Conservation (phyloP, 2,329 filamentous ascomycete genomes). For the Phoma sp. region DNA sequence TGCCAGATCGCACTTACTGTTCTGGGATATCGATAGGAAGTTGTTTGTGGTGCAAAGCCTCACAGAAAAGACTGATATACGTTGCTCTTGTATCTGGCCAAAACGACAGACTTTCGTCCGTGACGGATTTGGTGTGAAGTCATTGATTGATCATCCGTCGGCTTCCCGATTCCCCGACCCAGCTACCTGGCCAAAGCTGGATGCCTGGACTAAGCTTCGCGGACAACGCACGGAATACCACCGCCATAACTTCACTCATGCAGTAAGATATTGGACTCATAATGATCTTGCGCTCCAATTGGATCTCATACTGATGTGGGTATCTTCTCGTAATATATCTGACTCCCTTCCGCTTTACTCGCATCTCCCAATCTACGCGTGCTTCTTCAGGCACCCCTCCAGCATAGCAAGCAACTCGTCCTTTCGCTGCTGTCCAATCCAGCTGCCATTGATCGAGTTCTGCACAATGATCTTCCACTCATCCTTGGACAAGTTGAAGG, state of each 20-base stretch:
- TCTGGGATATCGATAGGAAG: neutral
- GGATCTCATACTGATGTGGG: conserved; percentile 5
- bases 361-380: conserved; percentile 1
- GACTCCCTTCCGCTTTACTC: neutral
- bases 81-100: neutral
- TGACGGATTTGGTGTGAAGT: too few relatives aligned
- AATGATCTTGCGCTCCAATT: neutral
- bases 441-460: conserved; percentile 71
- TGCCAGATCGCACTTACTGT: conserved; percentile 14
- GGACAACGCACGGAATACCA: neutral
- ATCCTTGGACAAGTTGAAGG: conserved; percentile 66
- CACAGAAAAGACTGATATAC: too few relatives aligned
- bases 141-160: conserved; percentile 14
- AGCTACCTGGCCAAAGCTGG: neutral
- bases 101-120: conserved; percentile 8
- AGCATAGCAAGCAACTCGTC: conserved; percentile 56
- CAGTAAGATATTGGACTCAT: neutral
- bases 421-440: conserved; percentile 72
- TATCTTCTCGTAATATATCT: neutral
- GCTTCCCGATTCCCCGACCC: conserved; percentile 8
- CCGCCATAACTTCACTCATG: neutral
- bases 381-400: conserved; percentile 23
- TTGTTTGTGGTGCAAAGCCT: neutral
- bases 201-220: neutral
- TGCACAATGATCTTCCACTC: conserved; percentile 73